Evolutionary conservation across 2,329 filamentous ascomycete genomes (phyloP).

Genomic region (Botrytis pseudocinerea): DNA sequence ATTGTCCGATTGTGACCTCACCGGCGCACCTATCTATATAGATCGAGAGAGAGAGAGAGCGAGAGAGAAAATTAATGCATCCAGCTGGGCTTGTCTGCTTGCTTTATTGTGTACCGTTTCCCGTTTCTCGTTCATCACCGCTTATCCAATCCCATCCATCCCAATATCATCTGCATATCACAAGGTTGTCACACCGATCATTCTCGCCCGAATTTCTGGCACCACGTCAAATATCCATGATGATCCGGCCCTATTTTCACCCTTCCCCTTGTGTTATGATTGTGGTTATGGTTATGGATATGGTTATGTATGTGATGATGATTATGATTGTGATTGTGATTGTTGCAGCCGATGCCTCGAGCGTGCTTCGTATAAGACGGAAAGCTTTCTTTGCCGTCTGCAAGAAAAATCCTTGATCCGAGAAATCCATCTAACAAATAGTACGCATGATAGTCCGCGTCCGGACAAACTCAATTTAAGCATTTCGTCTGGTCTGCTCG

Average conservation of each 20-base stretch:
- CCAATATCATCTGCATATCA: neutral
- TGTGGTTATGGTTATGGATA: too few relatives aligned
- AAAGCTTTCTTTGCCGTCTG: neutral
- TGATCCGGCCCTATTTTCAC: neutral
- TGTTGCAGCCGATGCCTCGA: conserved; percentile 9
- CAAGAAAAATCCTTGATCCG: too few relatives aligned
- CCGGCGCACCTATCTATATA: neutral
- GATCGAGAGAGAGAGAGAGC: neutral
- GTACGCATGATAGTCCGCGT: neutral
- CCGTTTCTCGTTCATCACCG: neutral
- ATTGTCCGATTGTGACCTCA: neutral
- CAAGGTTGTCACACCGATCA: neutral
- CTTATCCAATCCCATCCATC: neutral
- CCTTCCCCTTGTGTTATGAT: neutral
- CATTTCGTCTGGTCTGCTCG: neutral
- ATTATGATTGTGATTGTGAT: too few relatives aligned
- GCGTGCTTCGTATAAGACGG: neutral
- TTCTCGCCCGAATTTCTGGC: neutral
- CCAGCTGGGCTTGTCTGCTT: too few relatives aligned
- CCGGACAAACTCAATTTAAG: neutral
- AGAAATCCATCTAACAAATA: neutral
- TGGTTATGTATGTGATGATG: too few relatives aligned
- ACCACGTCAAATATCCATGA: neutral
- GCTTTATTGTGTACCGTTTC: neutral
- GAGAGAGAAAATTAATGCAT: too few relatives aligned